Conservation (phyloP, 805 yeast species). For the Clavispora asparagi region DNA sequence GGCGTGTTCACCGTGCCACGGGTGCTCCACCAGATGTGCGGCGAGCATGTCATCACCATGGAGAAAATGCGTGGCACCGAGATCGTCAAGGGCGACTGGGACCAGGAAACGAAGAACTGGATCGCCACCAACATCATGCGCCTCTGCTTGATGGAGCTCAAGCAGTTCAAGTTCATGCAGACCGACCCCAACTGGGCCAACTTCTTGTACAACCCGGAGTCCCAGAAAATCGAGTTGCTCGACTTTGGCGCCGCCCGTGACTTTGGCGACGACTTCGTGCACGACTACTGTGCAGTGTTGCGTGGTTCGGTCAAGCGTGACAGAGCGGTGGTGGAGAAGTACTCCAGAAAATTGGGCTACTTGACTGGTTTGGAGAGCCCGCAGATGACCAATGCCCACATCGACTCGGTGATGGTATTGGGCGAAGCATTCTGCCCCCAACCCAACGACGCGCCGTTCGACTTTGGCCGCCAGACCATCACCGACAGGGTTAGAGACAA, state of each 20-base stretch:
- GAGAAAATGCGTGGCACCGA: constrained; percentile 79
- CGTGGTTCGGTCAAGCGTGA: constrained; percentile 72
- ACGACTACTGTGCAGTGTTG: constrained; percentile 63
- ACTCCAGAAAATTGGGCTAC: constrained; percentile 74
- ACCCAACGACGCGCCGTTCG: constrained; percentile 52
- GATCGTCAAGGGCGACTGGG: constrained; percentile 70
- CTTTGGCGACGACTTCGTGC: constrained; percentile 62
- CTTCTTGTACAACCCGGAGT: constrained; percentile 72
- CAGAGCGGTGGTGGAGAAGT: constrained; percentile 54
- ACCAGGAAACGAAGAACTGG: constrained; percentile 71
- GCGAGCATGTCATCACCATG: constrained; percentile 85
- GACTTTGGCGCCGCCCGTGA: constrained; percentile 96
- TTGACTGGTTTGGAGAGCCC: constrained; percentile 86
- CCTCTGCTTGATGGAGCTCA: constrained; percentile 80
- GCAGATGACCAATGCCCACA: constrained; percentile 86
- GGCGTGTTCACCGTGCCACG: constrained; percentile 73
- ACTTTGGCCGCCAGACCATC: constrained; percentile 81
- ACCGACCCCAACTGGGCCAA: constrained; percentile 99
- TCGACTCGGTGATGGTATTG: constrained; percentile 81
- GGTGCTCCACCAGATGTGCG: constrained; percentile 72
- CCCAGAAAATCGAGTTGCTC: constrained; percentile 72
- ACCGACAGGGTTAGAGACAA: constrained; percentile 89
- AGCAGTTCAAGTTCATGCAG: constrained; percentile 86
- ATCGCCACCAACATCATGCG: constrained; percentile 84
- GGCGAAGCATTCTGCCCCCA: constrained; percentile 83